These are phyloP conservation scores for Tylopilus plumbeoviolaceoides DNA, from an alignment of 768 basidiomycete genomes.

Conservation along the genomic window DNA sequence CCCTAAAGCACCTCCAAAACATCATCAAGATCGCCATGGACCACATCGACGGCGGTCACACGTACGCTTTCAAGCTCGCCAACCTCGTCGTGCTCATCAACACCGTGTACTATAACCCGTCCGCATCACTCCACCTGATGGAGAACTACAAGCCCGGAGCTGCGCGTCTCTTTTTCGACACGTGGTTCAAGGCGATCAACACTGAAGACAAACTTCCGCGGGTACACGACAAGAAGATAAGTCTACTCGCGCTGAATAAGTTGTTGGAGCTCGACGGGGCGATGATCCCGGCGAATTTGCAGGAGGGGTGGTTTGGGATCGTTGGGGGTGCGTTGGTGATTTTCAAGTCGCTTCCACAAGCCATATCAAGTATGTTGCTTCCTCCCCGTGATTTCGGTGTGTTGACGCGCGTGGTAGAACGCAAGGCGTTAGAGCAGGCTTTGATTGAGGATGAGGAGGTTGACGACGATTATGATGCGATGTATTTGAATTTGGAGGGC, in stretches of 20 bases:
- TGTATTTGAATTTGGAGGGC: slow-evolving; percentile 57
- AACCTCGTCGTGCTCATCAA: slow-evolving; percentile 85
- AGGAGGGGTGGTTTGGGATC: slow-evolving; percentile 73
- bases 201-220: slow-evolving; percentile 58
- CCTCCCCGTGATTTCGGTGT: neutral
- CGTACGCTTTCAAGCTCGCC: slow-evolving; percentile 62
- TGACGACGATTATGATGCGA: slow-evolving; percentile 47
- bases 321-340: slow-evolving; percentile 66
- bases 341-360: slow-evolving; percentile 76
- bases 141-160: slow-evolving; percentile 55
- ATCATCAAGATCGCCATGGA: slow-evolving; percentile 62
- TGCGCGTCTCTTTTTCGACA: slow-evolving; percentile 75
- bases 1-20: slow-evolving; percentile 52
- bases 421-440: slow-evolving; percentile 57
- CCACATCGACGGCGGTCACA: slow-evolving; percentile 58
- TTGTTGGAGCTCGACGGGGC: slow-evolving; percentile 66
- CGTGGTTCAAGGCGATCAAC: slow-evolving; percentile 78
- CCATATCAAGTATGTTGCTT: slow-evolving; percentile 58
- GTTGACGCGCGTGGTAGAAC: slow-evolving; percentile 34
- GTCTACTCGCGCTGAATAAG: slow-evolving; percentile 69
- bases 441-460: slow-evolving; percentile 40
- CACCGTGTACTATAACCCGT: slow-evolving; percentile 77
- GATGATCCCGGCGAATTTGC: slow-evolving; percentile 53
- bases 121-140: slow-evolving; percentile 72
- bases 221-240: slow-evolving; percentile 88